Evolutionary conservation across 208 protist species (phyloP).

Genomic region (Trypanosoma melophagium): DNA sequence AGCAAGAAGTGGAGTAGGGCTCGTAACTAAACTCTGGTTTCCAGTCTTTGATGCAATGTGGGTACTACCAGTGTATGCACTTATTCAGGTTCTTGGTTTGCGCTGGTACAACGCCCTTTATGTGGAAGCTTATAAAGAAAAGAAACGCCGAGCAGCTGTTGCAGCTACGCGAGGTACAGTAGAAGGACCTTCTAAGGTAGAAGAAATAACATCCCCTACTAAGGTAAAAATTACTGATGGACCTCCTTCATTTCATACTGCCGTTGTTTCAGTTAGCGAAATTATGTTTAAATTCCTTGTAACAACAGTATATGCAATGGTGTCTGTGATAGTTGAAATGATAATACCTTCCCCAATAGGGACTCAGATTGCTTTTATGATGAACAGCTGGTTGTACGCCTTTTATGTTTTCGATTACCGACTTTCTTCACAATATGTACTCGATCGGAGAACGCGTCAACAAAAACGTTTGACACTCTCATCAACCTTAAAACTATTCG

Average conservation of each 20-base stretch:
- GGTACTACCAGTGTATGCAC: conserved; percentile 31
- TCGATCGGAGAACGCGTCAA: conserved; percentile 10
- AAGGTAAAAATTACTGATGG: not conserved
- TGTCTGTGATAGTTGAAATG: conserved; percentile 16
- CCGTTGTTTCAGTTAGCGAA: conserved; percentile 38
- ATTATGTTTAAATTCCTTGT: conserved; percentile 55
- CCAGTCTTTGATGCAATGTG: conserved; percentile 31
- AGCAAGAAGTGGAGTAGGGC: not conserved
- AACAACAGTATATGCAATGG: conserved; percentile 50
- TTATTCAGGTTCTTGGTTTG: conserved; percentile 31
- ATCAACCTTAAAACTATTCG: conserved; percentile 55
- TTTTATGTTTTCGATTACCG: conserved; percentile 82
- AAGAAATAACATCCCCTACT: not conserved
- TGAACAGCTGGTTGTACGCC: conserved; percentile 65
- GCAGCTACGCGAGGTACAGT: not conserved
- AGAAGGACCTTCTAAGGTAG: not conserved
- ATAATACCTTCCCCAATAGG: conserved; percentile 23
- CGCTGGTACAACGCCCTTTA: conserved; percentile 33
- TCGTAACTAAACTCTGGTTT: conserved; percentile 25
- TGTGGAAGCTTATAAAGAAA: conserved; percentile 18
- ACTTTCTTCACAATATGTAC: conserved; percentile 32
- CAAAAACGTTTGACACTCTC: conserved; percentile 17
- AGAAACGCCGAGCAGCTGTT: conserved; percentile 8
- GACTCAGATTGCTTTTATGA: conserved; percentile 27
- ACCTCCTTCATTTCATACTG: conserved; percentile 8